Evolutionary conservation across 345 rosid species (phyloP).

Genomic region (Rhizophora apiculata): DNA sequence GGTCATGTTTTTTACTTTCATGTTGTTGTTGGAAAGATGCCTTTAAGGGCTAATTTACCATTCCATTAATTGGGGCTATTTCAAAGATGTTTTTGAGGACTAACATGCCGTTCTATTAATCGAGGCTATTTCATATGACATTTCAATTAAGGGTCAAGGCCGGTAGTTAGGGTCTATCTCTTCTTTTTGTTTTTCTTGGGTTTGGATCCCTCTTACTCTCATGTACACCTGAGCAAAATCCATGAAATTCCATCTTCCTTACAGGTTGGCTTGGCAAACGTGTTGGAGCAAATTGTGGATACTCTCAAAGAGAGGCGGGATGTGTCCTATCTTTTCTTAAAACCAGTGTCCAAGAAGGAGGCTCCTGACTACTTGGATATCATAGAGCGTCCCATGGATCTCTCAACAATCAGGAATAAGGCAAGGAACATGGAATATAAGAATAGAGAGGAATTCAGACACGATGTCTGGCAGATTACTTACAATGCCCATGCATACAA

Average conservation of each 20-base stretch:
- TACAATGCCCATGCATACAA: slow-evolving; percentile 80
- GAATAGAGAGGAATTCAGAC: slow-evolving; percentile 65
- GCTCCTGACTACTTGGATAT: slow-evolving; percentile 80
- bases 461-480: slow-evolving; percentile 82
- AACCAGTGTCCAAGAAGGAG: slow-evolving; percentile 85
- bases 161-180: too few relatives aligned
- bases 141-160: too few relatives aligned
- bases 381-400: slow-evolving; percentile 78
- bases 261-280: slow-evolving; percentile 84
- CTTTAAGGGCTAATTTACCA: too few relatives aligned
- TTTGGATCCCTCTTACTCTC: neutral
- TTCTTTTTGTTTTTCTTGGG: too few relatives aligned
- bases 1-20: too few relatives aligned
- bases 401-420: slow-evolving; percentile 75
- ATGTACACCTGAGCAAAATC: neutral
- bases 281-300: slow-evolving; percentile 75
- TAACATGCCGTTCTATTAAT: too few relatives aligned
- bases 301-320: slow-evolving; percentile 52
- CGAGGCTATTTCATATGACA: too few relatives aligned
- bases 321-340: slow-evolving; percentile 78
- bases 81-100: too few relatives aligned
- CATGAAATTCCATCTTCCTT: neutral
- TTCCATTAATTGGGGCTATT: too few relatives aligned
- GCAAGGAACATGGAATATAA: slow-evolving; percentile 83
- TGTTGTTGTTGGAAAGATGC: too few relatives aligned